Conservation (phyloP, 2,329 filamentous ascomycete genomes). For the Aspergillus spinulosporus region DNA sequence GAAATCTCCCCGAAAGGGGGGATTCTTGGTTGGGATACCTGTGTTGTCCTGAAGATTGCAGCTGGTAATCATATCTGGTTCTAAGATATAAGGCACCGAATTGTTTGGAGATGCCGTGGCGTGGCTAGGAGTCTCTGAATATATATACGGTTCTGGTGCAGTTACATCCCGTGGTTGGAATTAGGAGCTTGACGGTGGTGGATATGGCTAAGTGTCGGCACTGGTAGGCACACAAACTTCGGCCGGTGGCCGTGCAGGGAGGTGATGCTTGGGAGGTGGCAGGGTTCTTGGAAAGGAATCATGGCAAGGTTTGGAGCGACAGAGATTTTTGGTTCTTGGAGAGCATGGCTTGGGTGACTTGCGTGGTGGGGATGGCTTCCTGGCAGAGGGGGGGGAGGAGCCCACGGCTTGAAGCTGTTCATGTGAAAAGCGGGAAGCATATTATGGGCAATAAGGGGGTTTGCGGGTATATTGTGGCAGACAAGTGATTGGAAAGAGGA, state of each 20-base stretch:
- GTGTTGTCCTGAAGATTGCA: slow-evolving; percentile 11
- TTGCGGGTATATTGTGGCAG: slow-evolving; percentile 7
- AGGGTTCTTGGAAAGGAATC: slow-evolving; percentile 14
- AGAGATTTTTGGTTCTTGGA: slow-evolving; percentile 6
- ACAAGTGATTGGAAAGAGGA: slow-evolving; percentile 7
- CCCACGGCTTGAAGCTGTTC: slow-evolving; percentile 16
- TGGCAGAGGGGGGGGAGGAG: slow-evolving; percentile 1
- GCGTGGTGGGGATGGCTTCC: slow-evolving; percentile 5
- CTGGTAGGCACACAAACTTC: slow-evolving; percentile 19
- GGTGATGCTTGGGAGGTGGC: slow-evolving; percentile 17
- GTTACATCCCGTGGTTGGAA: slow-evolving; percentile 11
- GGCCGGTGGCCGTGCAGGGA: slow-evolving; percentile 19
- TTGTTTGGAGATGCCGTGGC: slow-evolving; percentile 1
- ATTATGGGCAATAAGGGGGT: slow-evolving; percentile 7
- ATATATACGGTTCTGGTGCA: slow-evolving; percentile 6
- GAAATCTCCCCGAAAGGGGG: slow-evolving; percentile 14
- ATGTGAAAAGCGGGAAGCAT: slow-evolving; percentile 14
- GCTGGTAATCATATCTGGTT: slow-evolving; percentile 2
- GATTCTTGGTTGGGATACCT: slow-evolving; percentile 7
- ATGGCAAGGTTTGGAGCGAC: neutral
- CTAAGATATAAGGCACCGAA: slow-evolving; percentile 3
- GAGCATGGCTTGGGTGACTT: slow-evolving; percentile 8
- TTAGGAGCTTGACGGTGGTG: slow-evolving; percentile 9
- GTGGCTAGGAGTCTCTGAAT: slow-evolving; percentile 4
- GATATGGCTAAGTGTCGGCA: slow-evolving; percentile 13